Evolutionary conservation across 139 green algal genomes (phyloP), one percentile per base, ranked within the genome.

Genomic region (Volvox reticuliferus): DNA sequence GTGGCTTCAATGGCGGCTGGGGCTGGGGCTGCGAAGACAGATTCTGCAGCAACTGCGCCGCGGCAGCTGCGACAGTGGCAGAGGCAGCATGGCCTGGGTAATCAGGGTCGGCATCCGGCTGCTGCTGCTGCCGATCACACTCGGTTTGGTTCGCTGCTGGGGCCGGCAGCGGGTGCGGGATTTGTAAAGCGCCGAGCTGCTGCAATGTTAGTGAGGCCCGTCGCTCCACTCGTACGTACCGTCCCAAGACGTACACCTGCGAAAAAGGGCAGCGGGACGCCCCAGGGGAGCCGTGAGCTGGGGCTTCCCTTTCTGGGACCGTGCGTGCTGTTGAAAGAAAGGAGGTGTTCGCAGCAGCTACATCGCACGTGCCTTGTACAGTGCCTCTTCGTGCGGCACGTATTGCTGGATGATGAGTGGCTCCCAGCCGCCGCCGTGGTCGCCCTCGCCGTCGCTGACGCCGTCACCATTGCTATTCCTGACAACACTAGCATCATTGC

Each of bases 351-450:
- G 9, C 5, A 9, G 44, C 65, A 73, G 6, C 24, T 73, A 24
- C 24, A 73, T 30, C 16, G n/a, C 24, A 73, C 86, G 12, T 65
- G 91, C 91, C 91, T 93, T 93, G 75, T 93, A 92, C 75, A 93
- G 82, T 18, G 33, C 82, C 0, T 85, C 32, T 0, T 21, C 82
- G 87, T 93, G 91, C 28, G 91, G 82, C 24, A 93, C 65, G 82
- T 85, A 93, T 82, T 92, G 81, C 87, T 93, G 91, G 32, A 92
- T 26, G 33, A 93, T 87, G 1, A 90, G 61, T 26, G 91, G 91
- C 22, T 82, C 32, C 86, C 86, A 90, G n/a, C 28, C 18, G 68
- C 17, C 9, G 6, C 17, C 65, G n/a, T 28, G 19, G 28, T 13
- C 35, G 28, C 55, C 20, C 5, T 44, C 22, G 3, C 33, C 61